Evolutionary conservation across 2,329 filamentous ascomycete genomes (phyloP), one percentile per base, ranked within the genome.

Genomic region (Colletotrichum sp.): DNA sequence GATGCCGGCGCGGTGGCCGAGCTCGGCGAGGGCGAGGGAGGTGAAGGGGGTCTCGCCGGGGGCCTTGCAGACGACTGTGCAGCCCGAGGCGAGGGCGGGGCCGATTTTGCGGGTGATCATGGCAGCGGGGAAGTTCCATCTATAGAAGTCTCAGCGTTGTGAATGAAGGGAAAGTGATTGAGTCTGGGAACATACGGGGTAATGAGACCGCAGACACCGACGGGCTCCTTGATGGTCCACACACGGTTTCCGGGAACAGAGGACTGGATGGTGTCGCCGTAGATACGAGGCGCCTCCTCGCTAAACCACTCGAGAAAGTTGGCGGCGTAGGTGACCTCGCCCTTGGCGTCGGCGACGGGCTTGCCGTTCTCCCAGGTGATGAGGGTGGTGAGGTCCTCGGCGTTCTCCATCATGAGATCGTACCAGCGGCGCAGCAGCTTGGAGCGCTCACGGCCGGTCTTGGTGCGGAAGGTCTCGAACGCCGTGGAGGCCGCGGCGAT

Each of bases 311-410:
- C 93, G 77, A 95, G 91, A 84, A 95, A 96, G 83, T 89, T 92
- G 74, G 94, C 92, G 10, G 94, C 94, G 80, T 96, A 96, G 44
- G 88, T 87, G 9, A 93, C 91, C 85, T 96, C 94, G 49, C 92
- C 93, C 82, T 91, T 92, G 44, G 94, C 93, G 82, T 96, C 94
- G 34, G 94, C 91, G 32, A 94, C 82, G 2, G 95, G 95, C 88
- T 98, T 98, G 78, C 95, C 95, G 79, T 98, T 98, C 87, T 98
- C 95, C 92, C 94, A 95, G 52, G 95, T 97, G 81, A 98, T 96
- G 77, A 98, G 89, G 76, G 89, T 95, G 9, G 95, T 94, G 36
- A 98, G 88, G 82, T 98, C 95, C 34, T 96, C 95, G 63, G 91
- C 89, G 80, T 98, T 96, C 76, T 94, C 94, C 36, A 93, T 84